Base-by-base conservation (phyloP, 202 grass and related monocot species). In the Digitaria exilis region DNA sequence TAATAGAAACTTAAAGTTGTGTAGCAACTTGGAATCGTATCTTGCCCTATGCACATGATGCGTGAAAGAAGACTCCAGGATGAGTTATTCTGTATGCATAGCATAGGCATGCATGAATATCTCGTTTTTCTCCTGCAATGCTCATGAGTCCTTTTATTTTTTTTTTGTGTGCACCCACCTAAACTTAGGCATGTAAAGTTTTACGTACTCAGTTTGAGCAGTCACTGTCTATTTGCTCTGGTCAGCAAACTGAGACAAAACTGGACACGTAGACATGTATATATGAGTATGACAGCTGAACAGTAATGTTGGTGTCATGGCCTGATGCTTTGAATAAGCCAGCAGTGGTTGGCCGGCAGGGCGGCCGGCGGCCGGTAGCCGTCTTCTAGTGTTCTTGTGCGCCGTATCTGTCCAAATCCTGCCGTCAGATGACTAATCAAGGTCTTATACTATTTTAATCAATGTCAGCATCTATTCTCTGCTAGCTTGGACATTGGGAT, bases 361-460 rank as follows among this genome's bases (percentile, higher is more conserved):
- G 1, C 65, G 37, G 37, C 43, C 9, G 63, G 18, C 1, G 26
- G 28, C 19, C 50, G 28, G 44, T 39, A 51, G 61, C 46, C 62
- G 61, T 41, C 46, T 41, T 24, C 13, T 54, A 54, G 45, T 67
- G 62, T 41, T 24, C 13, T 54, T 67, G 45, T 67, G 62, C 46
- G 21, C 77, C 46, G 62, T 67, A 80, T 80, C 46, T 80, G 77
- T 80, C 77, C 62, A 80, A 80, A 67, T 67, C 77, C 31, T 3
- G 77, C 46, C 46, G 45, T 50, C 62, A 80, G 77, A 80, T 67
- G 62, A 67, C 5, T 0, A 52, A 54, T 1, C 49, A 41, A 26
- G 61, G 61, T 80, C 62, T 80, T 67, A 77, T 14, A 19, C 60
- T 77, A 77, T 0, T 77, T 77, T 46, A 77, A 25, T 65, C 59